A percentile compares a stretch with the other conserved stretches of the same genome.
These are phyloP conservation scores for Thielaviopsis euricoi DNA, from an alignment of 2,329 filamentous ascomycete genomes.

Conservation along the genomic window DNA sequence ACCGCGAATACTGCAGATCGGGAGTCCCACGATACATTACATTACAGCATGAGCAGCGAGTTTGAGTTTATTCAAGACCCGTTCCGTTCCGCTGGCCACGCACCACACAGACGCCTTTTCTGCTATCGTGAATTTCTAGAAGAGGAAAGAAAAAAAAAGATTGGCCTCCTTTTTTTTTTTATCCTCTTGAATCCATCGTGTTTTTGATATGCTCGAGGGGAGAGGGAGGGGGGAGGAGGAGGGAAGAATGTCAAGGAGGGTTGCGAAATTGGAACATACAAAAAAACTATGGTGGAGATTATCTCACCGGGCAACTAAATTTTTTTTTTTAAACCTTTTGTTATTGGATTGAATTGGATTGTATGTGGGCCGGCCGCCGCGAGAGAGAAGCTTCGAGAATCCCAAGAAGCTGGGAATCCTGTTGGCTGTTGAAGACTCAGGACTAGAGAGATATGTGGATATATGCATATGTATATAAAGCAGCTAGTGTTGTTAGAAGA, in stretches of 20 bases:
- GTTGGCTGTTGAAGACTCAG: background rate
- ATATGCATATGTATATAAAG: background rate
- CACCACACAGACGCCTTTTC: background rate
- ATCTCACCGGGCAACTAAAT: background rate
- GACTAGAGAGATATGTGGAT: no score
- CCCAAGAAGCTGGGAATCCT: background rate
- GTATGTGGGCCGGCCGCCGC: background rate
- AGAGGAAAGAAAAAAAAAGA: background rate
- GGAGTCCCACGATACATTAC: background rate
- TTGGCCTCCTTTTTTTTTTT: background rate
- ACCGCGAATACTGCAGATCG: background rate
- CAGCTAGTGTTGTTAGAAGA: background rate
- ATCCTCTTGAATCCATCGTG: background rate
- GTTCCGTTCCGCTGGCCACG: no score
- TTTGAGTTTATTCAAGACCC: no score
- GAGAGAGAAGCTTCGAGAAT: background rate
- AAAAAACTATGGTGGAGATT: background rate
- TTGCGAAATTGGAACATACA: no score
- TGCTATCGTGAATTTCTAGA: background rate
- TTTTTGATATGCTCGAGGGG: no score
- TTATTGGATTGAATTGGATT: background rate
- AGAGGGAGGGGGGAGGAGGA: no score
- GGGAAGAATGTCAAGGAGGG: no score
- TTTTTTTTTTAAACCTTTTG: background rate
- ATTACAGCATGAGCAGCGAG: no score